Evolutionary conservation across 805 yeast genomes (phyloP), one percentile per base, ranked within the genome.

Genomic region (Wickerhamiella lipophila): DNA sequence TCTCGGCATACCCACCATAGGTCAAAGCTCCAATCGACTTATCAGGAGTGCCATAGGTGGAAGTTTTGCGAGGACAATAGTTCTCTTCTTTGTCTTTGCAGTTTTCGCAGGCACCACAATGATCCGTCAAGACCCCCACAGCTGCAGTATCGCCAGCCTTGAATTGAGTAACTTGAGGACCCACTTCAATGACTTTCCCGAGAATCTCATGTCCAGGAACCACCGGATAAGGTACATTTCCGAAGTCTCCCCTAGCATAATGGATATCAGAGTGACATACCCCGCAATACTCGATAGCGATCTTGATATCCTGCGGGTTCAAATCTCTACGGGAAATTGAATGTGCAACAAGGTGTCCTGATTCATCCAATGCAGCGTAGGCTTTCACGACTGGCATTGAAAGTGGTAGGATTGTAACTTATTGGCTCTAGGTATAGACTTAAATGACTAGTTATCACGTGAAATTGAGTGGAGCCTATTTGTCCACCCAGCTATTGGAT

Each of bases 131-230:
- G 26, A 94, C 92, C 56, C 94, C 94, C 47, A 82, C 73, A 50
- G 92, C 94, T 27, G 81, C 92, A 53, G 85, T 70, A 56, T 85
- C 81, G 49, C 94, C 94, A 18, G 79, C 63, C 61, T 71, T 68
- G 64, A 70, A 48, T 54, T 68, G 68, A 19, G 63, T 58, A 7
- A 55, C 82, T 77, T 73, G 66, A 12, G 68, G 56, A 47, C 89
- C 94, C 41, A 80, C 68, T 35, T 47, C 79, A 22, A 48, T 51
- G 32, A 61, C 64, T 19, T 42, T 50, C 25, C 68, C 69, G 36
- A 62, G 58, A 42, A 64, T 61, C 53, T 64, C 79, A 62, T 75
- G 79, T 41, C 80, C 79, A 53, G 73, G 70, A 25, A 72, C 66
- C 55, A 54, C 61, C 58, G 58, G 69, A 59, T 59, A 60, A 53